Evolutionary conservation across 306 rosid genomes (phyloP), one percentile per base, ranked within the genome.

Genomic region (Malus sylvestris): DNA sequence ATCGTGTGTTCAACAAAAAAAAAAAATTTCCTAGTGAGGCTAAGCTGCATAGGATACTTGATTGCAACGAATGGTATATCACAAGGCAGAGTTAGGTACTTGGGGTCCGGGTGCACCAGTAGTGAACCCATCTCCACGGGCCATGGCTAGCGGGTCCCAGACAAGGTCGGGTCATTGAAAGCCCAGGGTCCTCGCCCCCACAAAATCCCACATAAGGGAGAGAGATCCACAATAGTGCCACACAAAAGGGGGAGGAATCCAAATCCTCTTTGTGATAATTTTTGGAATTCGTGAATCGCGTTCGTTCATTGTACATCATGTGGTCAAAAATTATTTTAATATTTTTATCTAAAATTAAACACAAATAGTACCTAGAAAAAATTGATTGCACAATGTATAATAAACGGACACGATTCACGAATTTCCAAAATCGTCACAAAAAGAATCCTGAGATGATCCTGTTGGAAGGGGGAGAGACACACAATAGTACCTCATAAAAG

Each of bases 241-340:
- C 42, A 38, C 42, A 7, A 38, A 35, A 35, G 40, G 40, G 40
- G 0, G 1, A 6, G 9, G 8, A 35, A 35, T 35, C 40, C 0
- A 2, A 2, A 35, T 35, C 2, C 1, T 35, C 9, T 35, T 35
- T 35, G 2, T 6, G 2, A 35, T 0, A 1, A 35, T 35, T 35
- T 35, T 0, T 0, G 0, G 0, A 35, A 35, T 35, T 6, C 2
- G 8, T 35, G 38, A 35, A 35, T 35, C 2, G 9, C 7, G 2
- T 35, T 1, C 0, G 2, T 35, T 35, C 0, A 35, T 35, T 35
- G 1, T 35, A 35, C 0, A 35, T 35, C 0, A 0, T 35, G 40
- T 35, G 2, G 0, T 35, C 0, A 35, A 0, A 35, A 35, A 35
- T 35, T 1, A 1, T 6, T 35, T 35, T 35, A 35, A 35, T 6